These are phyloP conservation scores for Eremomyces bilateralis DNA, from an alignment of 495 filamentous ascomycete genomes.

Conservation along the genomic window DNA sequence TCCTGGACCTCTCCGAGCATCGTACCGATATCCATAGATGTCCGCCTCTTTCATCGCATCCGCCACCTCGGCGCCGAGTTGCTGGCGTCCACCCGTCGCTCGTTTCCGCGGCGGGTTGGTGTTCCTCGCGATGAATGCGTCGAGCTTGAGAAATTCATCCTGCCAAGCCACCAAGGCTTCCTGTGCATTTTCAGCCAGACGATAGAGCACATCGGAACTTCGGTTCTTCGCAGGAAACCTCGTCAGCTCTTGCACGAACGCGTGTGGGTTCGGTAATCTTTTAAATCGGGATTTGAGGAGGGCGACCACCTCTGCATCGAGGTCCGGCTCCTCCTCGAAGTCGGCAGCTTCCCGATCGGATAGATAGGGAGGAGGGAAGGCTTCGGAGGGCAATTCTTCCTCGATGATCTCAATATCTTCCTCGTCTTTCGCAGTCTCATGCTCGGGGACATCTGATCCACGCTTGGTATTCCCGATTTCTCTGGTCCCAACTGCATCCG, in stretches of 20 bases:
- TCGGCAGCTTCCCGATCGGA: conserved; percentile 3
- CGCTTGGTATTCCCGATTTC: too few species aligned
- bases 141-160: conserved; percentile 38
- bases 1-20: conserved; percentile 15
- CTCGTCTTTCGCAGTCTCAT: neutral
- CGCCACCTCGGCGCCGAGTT: conserved; percentile 11
- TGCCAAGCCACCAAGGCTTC: conserved; percentile 36
- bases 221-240: conserved; percentile 14
- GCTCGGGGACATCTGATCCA: too few species aligned
- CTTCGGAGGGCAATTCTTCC: conserved; percentile 9
- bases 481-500: too few species aligned
- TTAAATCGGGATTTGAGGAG: too few species aligned
- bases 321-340: too few species aligned
- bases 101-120: conserved; percentile 20
- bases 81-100: conserved; percentile 16
- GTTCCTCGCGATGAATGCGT: conserved; percentile 23
- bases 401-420: conserved; percentile 6
- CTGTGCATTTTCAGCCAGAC: conserved; percentile 28
- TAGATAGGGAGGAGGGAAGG: conserved; percentile 8
- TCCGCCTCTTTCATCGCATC: conserved; percentile 23
- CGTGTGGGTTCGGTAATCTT: conserved; percentile 9
- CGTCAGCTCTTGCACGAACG: conserved; percentile 13
- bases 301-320: too few species aligned
- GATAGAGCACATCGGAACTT: conserved; percentile 28
- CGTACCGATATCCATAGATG: conserved; percentile 20